Base-by-base conservation (phyloP, 495 filamentous ascomycete species). In the Collariella sp. region DNA sequence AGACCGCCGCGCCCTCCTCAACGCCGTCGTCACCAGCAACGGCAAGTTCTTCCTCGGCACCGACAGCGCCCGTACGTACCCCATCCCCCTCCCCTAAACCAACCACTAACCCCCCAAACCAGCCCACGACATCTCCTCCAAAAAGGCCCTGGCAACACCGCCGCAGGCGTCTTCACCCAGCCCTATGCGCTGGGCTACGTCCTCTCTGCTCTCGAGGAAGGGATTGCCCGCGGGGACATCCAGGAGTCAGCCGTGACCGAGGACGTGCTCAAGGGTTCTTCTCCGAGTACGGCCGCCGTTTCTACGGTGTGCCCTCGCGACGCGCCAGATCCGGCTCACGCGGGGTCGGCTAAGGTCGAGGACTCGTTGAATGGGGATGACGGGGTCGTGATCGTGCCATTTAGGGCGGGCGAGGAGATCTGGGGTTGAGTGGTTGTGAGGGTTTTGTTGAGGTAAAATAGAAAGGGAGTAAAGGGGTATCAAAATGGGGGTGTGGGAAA, bases 151-250 rank as follows among this genome's bases (percentile, higher is more conserved):
- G 80, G 77, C 35, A 52, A 85, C 79, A 70, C 72, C n/a, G 87
- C 89, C 5, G 89, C 87, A 5, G 90, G 91, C 22, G 85, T 91
- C 7, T 96, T 94, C 72, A 95, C 90, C 7, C 90, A 96, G 67
- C 86, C 87, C n/a, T 88, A 83, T 62, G 83, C 82, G n/a, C 82
- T 87, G 13, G 82, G 85, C 51, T 75, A 86, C 24, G 86, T 64
- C 31, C 61, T 95, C 24, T 77, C 79, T 54, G 86, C 87, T 16
- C 75, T 95, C 24, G 85, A 87, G 67, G 79, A 84, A 61, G 88
- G 77, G 9, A 69, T 84, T 19, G 71, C 80, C 62, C 77, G 80
- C 24, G 85, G 83, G n/a, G 70, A 85, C 40, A 71, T 94, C 15
- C 74, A 70, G 44, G 13, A 39, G 15, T 79, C 81, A 18, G 78